Evolutionary conservation across 805 yeast genomes (phyloP).

Genomic region (Candida dajiaensis): DNA sequence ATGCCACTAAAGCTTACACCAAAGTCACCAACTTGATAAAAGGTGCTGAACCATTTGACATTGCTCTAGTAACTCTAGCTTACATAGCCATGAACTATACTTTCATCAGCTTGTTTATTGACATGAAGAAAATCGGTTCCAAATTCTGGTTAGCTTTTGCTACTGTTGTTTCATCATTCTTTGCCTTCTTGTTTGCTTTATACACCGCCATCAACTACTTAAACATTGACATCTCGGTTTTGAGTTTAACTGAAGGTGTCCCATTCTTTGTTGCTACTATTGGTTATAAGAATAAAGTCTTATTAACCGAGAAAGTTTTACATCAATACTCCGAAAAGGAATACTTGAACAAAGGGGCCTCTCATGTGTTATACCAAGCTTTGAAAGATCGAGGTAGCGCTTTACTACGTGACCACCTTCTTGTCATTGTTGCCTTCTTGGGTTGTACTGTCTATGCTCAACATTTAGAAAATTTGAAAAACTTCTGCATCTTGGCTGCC

Average conservation of each 20-base stretch:
- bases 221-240: conserved; percentile 57
- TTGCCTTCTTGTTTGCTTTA: conserved; percentile 79
- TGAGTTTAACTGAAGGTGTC: conserved; percentile 80
- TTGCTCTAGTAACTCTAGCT: conserved; percentile 70
- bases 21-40: conserved; percentile 42
- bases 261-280: conserved; percentile 90
- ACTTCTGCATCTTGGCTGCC: conserved; percentile 73
- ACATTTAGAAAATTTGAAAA: conserved; percentile 66
- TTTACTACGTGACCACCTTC: conserved; percentile 62
- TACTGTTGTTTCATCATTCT: conserved; percentile 69
- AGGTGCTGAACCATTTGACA: conserved; percentile 83
- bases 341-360: conserved; percentile 27
- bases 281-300: conserved; percentile 84
- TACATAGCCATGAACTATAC: conserved; percentile 87
- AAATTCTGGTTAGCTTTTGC: conserved; percentile 83
- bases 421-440: conserved; percentile 65
- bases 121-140: conserved; percentile 75
- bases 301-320: conserved; percentile 57
- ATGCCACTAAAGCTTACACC: conserved; percentile 33
- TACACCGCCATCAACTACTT: conserved; percentile 52
- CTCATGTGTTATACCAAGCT: conserved; percentile 30
- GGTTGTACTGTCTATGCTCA: conserved; percentile 61
- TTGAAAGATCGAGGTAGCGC: conserved; percentile 31
- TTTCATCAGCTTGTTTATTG: conserved; percentile 63
- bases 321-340: conserved; percentile 23